phyloP scores from a whole-genome alignment of 139 green algal genomes.

The Gonium pectorale region DNA sequence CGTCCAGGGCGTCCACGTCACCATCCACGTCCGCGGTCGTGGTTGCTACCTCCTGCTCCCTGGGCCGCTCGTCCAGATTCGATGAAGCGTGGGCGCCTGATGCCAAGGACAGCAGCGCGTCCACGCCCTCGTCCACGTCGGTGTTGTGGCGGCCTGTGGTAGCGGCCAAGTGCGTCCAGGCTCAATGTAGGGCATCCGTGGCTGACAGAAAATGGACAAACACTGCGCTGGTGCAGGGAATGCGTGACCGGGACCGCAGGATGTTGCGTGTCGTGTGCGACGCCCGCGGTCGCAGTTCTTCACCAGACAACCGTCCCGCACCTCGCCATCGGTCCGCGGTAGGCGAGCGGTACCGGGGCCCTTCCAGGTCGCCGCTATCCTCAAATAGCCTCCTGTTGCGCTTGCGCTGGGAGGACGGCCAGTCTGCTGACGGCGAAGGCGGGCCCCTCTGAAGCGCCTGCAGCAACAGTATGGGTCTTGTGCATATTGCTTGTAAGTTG shows the following conservation, averaged over 20 bases:
- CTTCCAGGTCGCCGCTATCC: neutral
- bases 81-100: constrained; percentile 53
- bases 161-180: too few species aligned
- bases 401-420: neutral
- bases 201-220: too few species aligned
- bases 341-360: constrained; percentile 8
- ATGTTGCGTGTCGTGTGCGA: too few species aligned
- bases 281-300: too few species aligned
- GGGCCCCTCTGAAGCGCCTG: neutral
- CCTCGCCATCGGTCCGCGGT: constrained; percentile 13
- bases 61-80: neutral
- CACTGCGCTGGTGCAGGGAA: too few species aligned
- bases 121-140: constrained; percentile 73
- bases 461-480: too few species aligned
- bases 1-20: neutral
- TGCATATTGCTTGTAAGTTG: too few species aligned
- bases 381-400: constrained; percentile 34
- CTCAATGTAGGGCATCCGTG: too few species aligned
- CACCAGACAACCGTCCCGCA: too few species aligned
- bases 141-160: constrained; percentile 37
- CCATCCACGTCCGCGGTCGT: neutral
- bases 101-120: constrained; percentile 78
- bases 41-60: neutral
- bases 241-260: too few species aligned
- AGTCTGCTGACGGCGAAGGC: neutral